Evolutionary conservation across 257 asterid species (phyloP).

Genomic region (Sherardia arvensis): DNA sequence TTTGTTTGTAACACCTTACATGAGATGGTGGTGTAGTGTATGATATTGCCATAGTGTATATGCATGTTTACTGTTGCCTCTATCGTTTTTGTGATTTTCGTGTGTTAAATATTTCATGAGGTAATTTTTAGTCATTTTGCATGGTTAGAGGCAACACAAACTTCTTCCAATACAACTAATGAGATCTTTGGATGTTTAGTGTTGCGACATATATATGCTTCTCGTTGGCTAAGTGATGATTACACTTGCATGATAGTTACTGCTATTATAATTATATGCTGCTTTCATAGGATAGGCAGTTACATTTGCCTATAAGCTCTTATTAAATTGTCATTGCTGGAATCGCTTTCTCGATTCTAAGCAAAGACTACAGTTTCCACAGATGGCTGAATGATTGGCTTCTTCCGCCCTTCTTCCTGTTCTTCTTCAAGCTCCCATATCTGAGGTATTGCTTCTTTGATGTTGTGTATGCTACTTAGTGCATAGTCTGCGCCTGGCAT

Average conservation of each 20-base stretch:
- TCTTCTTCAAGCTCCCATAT: slow-evolving; percentile 58
- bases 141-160: neutral
- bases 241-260: neutral
- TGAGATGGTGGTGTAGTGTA: neutral
- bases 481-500: slow-evolving; percentile 82
- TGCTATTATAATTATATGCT: neutral
- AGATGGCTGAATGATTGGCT: slow-evolving; percentile 6
- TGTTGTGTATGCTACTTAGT: slow-evolving; percentile 70
- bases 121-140: no score
- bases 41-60: neutral
- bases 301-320: neutral
- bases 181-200: no score
- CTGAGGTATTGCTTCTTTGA: slow-evolving; percentile 74
- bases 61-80: neutral
- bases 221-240: neutral
- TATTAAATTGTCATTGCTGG: neutral
- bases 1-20: neutral
- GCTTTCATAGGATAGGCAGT: neutral
- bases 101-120: no score
- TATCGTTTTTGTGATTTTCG: neutral
- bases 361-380: slow-evolving; percentile 16
- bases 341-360: neutral
- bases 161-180: neutral
- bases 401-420: slow-evolving; percentile 30
- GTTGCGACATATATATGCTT: neutral